phyloP scores from a whole-genome alignment of 2,329 filamentous ascomycete genomes.

The Stenocarpella maydis region DNA sequence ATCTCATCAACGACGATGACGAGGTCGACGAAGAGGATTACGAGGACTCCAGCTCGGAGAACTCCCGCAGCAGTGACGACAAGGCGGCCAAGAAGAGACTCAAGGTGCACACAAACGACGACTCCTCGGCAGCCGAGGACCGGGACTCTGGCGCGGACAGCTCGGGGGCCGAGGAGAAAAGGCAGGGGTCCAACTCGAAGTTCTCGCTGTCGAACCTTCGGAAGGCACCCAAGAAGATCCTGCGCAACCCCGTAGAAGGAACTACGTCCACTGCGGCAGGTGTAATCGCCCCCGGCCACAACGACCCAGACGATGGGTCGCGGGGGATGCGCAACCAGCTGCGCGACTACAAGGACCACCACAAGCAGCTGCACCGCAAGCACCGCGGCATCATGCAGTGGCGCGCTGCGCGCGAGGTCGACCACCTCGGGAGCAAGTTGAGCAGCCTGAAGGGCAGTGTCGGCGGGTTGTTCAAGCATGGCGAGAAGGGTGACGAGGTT shows the following conservation, averaged over 20 bases:
- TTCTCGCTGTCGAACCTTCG: slow-evolving; percentile 41
- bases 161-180: slow-evolving; percentile 41
- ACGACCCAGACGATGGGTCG: slow-evolving; percentile 51
- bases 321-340: slow-evolving; percentile 59
- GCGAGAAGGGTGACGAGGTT: slow-evolving; percentile 64
- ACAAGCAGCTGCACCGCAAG: slow-evolving; percentile 68
- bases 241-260: slow-evolving; percentile 35
- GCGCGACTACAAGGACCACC: slow-evolving; percentile 67
- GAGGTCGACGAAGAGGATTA: slow-evolving; percentile 34
- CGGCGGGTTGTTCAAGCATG: slow-evolving; percentile 65
- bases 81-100: slow-evolving; percentile 34
- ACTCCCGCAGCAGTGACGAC: slow-evolving; percentile 28
- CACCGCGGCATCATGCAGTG: slow-evolving; percentile 80
- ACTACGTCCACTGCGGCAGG: slow-evolving; percentile 36
- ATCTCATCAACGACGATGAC: slow-evolving; percentile 44
- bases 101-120: slow-evolving; percentile 34
- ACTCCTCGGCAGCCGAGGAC: slow-evolving; percentile 28
- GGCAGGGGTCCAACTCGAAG: slow-evolving; percentile 36
- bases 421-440: slow-evolving; percentile 59
- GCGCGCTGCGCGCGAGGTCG: slow-evolving; percentile 60
- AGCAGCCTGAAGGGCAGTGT: slow-evolving; percentile 67
- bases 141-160: slow-evolving; percentile 39
- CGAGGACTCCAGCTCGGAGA: slow-evolving; percentile 33
- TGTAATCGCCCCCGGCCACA: slow-evolving; percentile 39
- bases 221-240: slow-evolving; percentile 42